Evolutionary conservation across 257 asterid species (phyloP).

Genomic region (Marsdenia floribunda): DNA sequence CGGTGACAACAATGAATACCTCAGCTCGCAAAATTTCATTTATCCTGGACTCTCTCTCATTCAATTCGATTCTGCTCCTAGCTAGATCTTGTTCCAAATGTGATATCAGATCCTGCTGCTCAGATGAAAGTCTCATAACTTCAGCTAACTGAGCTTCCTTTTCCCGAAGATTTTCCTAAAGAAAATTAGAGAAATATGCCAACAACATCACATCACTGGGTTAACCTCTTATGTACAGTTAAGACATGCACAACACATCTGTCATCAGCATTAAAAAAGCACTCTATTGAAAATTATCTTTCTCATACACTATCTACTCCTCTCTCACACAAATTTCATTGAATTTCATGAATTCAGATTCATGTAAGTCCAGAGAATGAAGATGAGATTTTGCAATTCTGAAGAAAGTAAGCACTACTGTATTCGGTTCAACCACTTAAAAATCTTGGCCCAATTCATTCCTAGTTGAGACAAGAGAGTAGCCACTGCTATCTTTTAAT

Average conservation of each 20-base stretch:
- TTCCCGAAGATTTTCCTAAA: constrained; percentile 39
- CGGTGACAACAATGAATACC: constrained; percentile 16
- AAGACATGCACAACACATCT: background rate
- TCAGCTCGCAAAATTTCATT: constrained; percentile 54
- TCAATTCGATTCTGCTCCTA: constrained; percentile 53
- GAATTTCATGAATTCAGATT: background rate
- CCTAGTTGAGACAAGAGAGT: background rate
- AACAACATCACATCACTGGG: background rate
- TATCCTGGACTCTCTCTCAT: constrained; percentile 52
- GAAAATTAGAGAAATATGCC: background rate
- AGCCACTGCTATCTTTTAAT: background rate
- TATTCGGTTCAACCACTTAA: background rate
- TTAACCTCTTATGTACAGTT: background rate
- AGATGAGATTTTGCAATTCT: background rate
- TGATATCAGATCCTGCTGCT: constrained; percentile 50
- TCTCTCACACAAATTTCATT: background rate
- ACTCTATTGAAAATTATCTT: background rate
- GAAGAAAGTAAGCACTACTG: background rate
- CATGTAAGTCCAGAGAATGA: background rate
- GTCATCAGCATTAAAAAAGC: background rate
- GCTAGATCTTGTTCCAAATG: constrained; percentile 64
- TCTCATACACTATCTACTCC: background rate
- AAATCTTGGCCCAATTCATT: background rate
- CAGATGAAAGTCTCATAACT: constrained; percentile 44
- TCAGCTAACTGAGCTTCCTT: constrained; percentile 69